Evolutionary conservation across 129 eudicot genomes (phyloP), one percentile per base, ranked within the genome.

Genomic region (Chrysanthemum seticuspe): DNA sequence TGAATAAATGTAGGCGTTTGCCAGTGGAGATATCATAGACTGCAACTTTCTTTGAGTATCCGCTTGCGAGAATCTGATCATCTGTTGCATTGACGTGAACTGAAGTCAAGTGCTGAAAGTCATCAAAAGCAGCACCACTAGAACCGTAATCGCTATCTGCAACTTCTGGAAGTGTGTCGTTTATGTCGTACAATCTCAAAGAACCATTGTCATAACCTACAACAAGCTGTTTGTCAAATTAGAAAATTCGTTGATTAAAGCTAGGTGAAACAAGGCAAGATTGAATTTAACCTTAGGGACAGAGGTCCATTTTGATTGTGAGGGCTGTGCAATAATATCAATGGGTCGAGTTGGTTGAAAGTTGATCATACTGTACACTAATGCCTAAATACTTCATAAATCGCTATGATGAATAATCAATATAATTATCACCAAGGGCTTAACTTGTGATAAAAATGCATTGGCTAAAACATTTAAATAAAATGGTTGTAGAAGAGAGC

Each of bases 71-170:
- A 76, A 87, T 86, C 65, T 70, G 87, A 54, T 86, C 89, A 23
- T 92, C 97, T 0, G 91, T 88, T 72, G 97, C 87, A 56, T 92
- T 92, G 29, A 86, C 85, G 58, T 92, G 96, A 73, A 92, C 91
- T 3, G 97, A 92, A 71, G 97, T 92, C 82, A 92, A 79, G 59
- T 88, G 97, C 79, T 84, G 87, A 72, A 88, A 92, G 54, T 83
- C 79, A 64, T 86, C 96, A 78, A 85, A 88, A 50, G 68, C 40
- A 34, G 63, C 81, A 5, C 73, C 67, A 55, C 48, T 76, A 11
- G 89, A 70, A 44, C 68, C 31, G 55, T 56, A 14, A 31, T 36
- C 25, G 67, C 65, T 66, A 19, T 74, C 80, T 25, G 71, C 69
- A 47, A 45, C 78, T 36, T 77, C 76, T 80, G 83, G 75, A 31